Evolutionary conservation across 225 moss, liverwort and hornwort species (phyloP).

Genomic region (Neckera pumila): DNA sequence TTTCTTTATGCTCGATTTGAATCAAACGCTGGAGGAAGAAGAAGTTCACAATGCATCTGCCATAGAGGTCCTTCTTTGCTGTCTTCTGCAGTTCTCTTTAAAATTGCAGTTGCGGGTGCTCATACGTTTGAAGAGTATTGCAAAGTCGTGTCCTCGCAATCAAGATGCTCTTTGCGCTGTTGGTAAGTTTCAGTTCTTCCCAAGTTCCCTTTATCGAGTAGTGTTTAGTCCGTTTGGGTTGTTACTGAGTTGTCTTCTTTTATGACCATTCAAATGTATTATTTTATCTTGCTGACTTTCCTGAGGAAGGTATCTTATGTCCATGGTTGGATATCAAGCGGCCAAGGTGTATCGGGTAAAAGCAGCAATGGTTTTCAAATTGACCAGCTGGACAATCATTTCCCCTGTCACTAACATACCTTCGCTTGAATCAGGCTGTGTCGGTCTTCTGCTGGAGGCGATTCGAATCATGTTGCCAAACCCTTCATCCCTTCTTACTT

Average conservation of each 20-base stretch:
- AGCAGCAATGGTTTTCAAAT: neutral
- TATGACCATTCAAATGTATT: neutral
- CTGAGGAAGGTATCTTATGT: neutral
- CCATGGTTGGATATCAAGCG: neutral
- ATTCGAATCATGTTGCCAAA: conserved; percentile 52
- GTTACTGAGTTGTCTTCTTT: neutral
- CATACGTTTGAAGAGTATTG: conserved; percentile 67
- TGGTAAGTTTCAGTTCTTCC: conserved; percentile 30
- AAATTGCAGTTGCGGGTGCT: conserved; percentile 73
- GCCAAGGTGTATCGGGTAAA: neutral
- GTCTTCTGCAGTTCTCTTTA: conserved; percentile 54
- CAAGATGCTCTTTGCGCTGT: conserved; percentile 90
- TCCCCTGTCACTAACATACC: neutral
- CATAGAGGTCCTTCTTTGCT: conserved; percentile 65
- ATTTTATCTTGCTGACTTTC: neutral
- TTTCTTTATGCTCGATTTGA: conserved; percentile 19
- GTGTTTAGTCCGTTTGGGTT: neutral
- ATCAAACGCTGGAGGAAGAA: conserved; percentile 27
- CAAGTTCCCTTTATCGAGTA: neutral
- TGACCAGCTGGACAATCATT: neutral
- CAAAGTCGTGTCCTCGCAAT: conserved; percentile 61
- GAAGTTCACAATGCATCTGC: conserved; percentile 81
- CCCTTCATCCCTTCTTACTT: conserved; percentile 51
- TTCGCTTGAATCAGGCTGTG: conserved; percentile 63
- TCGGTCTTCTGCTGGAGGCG: conserved; percentile 77